phyloP scores from a whole-genome alignment of 148 eudicot genomes.

The Chenopodium suecicum region DNA sequence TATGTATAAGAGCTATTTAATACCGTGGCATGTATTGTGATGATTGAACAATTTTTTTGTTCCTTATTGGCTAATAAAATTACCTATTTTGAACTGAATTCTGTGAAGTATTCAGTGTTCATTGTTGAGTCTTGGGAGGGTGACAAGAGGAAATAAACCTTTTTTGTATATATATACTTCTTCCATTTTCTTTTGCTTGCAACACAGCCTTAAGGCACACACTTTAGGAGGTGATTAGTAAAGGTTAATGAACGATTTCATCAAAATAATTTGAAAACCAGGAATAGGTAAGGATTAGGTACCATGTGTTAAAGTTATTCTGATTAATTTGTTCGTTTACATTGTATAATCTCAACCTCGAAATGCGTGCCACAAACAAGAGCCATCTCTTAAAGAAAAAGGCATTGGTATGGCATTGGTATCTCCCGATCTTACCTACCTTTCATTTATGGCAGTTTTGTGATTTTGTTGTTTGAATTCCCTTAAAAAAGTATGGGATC shows the following conservation, averaged over 20 bases:
- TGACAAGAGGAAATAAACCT: not conserved
- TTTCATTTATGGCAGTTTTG: not conserved
- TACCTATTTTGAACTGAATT: not conserved
- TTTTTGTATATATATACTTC: too few species aligned
- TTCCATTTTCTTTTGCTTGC: too few species aligned
- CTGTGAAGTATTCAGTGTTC: too few species aligned
- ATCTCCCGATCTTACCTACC: not conserved
- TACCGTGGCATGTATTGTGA: slow-evolving; percentile 1
- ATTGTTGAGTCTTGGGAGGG: not conserved
- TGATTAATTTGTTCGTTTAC: too few species aligned
- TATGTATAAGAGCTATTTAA: not conserved
- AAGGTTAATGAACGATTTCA: too few species aligned
- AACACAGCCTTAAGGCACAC: too few species aligned
- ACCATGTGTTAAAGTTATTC: too few species aligned
- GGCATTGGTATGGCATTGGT: not conserved
- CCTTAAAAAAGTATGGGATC: not conserved
- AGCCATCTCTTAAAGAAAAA: not conserved
- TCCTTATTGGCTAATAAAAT: not conserved
- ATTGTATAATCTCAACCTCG: too few species aligned
- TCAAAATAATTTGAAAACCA: too few species aligned
- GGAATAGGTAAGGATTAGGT: too few species aligned
- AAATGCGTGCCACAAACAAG: not conserved
- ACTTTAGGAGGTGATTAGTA: too few species aligned
- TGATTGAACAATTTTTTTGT: not conserved
- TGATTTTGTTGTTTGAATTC: not conserved